Base-by-base conservation (phyloP, 768 basidiomycete species). In the Xerocomus potaroensis region DNA sequence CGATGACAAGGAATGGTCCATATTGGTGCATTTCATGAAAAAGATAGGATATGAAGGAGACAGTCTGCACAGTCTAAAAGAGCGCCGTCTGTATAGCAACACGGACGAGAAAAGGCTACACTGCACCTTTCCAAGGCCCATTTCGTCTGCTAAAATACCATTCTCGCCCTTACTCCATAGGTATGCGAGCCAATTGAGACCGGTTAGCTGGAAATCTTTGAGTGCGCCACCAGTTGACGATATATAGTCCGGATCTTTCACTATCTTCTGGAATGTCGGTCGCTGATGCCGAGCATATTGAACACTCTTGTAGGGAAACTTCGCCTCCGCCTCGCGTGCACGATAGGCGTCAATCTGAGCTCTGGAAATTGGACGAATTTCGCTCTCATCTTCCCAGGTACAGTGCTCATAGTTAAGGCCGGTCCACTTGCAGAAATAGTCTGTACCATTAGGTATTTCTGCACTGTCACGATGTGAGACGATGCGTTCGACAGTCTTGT, bases 361-460 rank as follows among this genome's bases (percentile, higher is more conserved):
- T 62, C 82, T 82, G 29, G 89, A 87, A 47, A 87, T 87, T 4
- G 78, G 73, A 10, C 82, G 81, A 44, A 96, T 80, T 54, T 91
- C 89, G 54, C 84, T 81, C 62, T 80, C 77, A 35, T 77, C 71
- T 67, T 99, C 96, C 96, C 96, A 99, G 3, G 96, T 98, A 63
- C 91, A 87, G 58, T 96, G 87, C 46, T 90, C 85, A 69, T 98
- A 97, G 66, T 87, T 86, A 57, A 97, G 82, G 30, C 84, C 83
- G 46, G 79, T 82, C 96, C 96, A 99, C 72, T 99, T 98, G 84
- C 87, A 90, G 68, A 96, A 92, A 67, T 95, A 97, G 63, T 95
- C 86, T 41, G 81, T 77, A 50, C 77, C 73, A 23, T 67, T 70
- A 43, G 70, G 66, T 23, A 41, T 31, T 33, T 79, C 73, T 23